phyloP scores from a whole-genome alignment of 371 early-diverging fungal species.

The Syncephalastrum sp. region DNA sequence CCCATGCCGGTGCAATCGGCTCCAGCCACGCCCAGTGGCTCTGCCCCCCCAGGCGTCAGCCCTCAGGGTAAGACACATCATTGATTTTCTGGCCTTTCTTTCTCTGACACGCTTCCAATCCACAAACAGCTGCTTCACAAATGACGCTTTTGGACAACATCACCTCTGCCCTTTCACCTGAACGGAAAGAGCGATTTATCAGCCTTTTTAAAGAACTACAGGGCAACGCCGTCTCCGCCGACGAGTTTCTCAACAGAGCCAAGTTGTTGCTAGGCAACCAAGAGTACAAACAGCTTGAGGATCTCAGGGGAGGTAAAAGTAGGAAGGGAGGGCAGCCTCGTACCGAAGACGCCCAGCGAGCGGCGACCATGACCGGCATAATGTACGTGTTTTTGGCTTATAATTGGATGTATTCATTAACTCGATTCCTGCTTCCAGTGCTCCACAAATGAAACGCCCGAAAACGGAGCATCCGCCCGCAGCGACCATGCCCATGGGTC shows the following conservation, averaged over 20 bases:
- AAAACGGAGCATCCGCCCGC: conserved; percentile 19
- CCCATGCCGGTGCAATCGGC: background rate
- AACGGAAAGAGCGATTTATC: conserved; percentile 37
- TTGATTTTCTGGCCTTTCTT: background rate
- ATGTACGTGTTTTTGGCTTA: conserved; percentile 21
- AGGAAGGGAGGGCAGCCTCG: conserved; percentile 16
- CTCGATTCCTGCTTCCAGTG: conserved; percentile 5
- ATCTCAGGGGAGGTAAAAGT: conserved; percentile 25
- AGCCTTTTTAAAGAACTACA: conserved; percentile 38
- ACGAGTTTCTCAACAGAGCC: conserved; percentile 39
- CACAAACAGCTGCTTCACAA: conserved; percentile 9
- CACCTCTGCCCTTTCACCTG: conserved; percentile 36
- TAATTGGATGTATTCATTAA: background rate
- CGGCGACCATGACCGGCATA: conserved; percentile 24
- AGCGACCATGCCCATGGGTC: conserved; percentile 31
- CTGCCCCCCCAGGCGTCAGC: background rate
- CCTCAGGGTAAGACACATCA: background rate
- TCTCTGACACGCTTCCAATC: conserved; percentile 1
- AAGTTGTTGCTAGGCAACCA: conserved; percentile 38
- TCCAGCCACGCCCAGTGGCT: background rate
- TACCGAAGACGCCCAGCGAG: conserved; percentile 32
- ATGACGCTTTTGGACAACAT: conserved; percentile 40
- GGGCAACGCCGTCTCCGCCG: conserved; percentile 35
- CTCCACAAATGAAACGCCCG: conserved; percentile 31
- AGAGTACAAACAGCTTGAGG: conserved; percentile 44